Conservation (phyloP, 768 basidiomycete species). For the Pilatotrama ljubarskyi region DNA sequence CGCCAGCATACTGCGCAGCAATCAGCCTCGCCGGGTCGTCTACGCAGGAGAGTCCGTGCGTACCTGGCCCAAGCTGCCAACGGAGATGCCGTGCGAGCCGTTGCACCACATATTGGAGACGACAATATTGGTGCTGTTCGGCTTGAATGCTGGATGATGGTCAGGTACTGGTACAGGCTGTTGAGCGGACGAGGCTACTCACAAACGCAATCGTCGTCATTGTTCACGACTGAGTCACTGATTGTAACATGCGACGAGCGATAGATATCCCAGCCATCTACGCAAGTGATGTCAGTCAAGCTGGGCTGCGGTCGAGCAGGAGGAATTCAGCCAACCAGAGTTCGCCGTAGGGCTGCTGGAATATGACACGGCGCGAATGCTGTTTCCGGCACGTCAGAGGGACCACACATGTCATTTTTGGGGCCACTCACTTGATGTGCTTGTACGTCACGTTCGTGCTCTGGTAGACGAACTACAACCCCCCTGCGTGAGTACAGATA, state of each 20-base stretch:
- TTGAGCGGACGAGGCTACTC: slow-evolving; percentile 6
- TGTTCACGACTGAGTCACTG: slow-evolving; percentile 39
- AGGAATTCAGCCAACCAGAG: slow-evolving; percentile 32
- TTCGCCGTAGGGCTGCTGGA: slow-evolving; percentile 37
- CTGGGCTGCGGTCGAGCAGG: too few species aligned
- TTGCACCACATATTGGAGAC: slow-evolving; percentile 46
- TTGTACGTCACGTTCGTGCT: slow-evolving; percentile 43
- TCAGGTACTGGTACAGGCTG: neutral
- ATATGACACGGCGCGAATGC: slow-evolving; percentile 37
- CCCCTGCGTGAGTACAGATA: neutral
- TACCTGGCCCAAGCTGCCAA: slow-evolving; percentile 49
- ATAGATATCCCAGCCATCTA: slow-evolving; percentile 54
- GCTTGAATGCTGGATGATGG: slow-evolving; percentile 39
- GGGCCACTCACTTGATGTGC: slow-evolving; percentile 34
- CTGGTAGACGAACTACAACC: slow-evolving; percentile 41
- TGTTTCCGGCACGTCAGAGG: slow-evolving; percentile 6
- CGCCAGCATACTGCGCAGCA: slow-evolving; percentile 34
- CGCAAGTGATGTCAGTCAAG: neutral
- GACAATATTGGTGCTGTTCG: slow-evolving; percentile 44
- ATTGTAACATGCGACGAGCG: slow-evolving; percentile 39
- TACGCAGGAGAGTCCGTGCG: neutral
- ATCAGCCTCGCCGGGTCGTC: neutral
- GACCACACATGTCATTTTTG: neutral
- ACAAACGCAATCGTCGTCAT: slow-evolving; percentile 44
- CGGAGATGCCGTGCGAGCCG: slow-evolving; percentile 47